A percentile compares a stretch with the other conserved stretches of the same genome.
phyloP scores from a whole-genome alignment of 202 grass and related monocot genomes.

The Zoysia matrella region DNA sequence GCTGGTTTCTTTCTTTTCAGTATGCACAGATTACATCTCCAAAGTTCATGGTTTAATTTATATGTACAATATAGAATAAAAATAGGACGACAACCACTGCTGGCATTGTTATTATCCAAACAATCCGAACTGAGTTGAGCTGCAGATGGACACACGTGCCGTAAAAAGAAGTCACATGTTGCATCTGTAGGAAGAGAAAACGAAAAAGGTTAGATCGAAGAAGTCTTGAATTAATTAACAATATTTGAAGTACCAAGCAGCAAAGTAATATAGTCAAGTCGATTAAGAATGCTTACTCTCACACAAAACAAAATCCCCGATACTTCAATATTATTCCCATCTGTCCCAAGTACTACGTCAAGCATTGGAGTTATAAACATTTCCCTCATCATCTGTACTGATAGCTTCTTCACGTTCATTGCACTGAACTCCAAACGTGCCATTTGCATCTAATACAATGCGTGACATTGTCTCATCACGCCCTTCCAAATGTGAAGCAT shows the following conservation, averaged over 20 bases:
- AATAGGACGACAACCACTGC: neutral
- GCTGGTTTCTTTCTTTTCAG: slow-evolving; percentile 30
- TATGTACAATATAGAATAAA: slow-evolving; percentile 42
- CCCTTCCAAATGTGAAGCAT: slow-evolving; percentile 17
- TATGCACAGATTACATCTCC: slow-evolving; percentile 29
- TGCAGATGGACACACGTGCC: neutral
- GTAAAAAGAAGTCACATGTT: too few species aligned
- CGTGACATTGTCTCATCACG: slow-evolving; percentile 19
- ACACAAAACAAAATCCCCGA: slow-evolving; percentile 27
- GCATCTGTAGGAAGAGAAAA: too few species aligned
- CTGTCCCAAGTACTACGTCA: slow-evolving; percentile 16
- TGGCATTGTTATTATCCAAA: slow-evolving; percentile 25
- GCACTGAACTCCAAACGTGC: slow-evolving; percentile 33
- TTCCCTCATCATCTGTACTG: slow-evolving; percentile 23
- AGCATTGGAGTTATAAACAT: slow-evolving; percentile 13
- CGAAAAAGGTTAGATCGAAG: too few species aligned
- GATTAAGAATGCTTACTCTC: slow-evolving; percentile 19
- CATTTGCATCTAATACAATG: neutral
- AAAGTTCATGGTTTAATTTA: slow-evolving; percentile 19
- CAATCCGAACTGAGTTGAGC: slow-evolving; percentile 20
- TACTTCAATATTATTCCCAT: slow-evolving; percentile 21
- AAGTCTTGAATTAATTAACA: too few species aligned
- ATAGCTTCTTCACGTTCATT: slow-evolving; percentile 36
- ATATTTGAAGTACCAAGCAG: neutral
- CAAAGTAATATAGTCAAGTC: too few species aligned